phyloP scores from a whole-genome alignment of 768 basidiomycete species.

The Phylloporus rhodoxanthus region DNA sequence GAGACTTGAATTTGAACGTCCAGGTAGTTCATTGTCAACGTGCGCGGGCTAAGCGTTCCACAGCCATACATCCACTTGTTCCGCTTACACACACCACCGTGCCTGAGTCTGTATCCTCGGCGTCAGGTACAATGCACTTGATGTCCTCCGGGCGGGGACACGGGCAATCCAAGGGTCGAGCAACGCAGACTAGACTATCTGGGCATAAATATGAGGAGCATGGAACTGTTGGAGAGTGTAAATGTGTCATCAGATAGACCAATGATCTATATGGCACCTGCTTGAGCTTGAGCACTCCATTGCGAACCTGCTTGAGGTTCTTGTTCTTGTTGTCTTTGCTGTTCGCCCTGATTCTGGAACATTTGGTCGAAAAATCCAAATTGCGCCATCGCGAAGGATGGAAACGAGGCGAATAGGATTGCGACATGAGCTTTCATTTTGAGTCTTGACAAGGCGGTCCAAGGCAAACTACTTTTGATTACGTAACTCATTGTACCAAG shows the following conservation, averaged over 20 bases:
- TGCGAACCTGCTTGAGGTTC: conserved; percentile 44
- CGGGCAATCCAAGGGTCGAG: conserved; percentile 55
- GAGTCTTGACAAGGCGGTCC: not conserved
- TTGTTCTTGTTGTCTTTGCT: conserved; percentile 51
- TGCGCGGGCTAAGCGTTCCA: conserved; percentile 43
- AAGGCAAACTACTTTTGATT: not conserved
- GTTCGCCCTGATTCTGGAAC: conserved; percentile 50
- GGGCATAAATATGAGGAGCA: conserved; percentile 77
- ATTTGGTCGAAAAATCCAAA: conserved; percentile 77
- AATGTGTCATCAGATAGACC: not conserved
- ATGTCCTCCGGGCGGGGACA: conserved; percentile 73
- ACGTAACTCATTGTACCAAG: not conserved
- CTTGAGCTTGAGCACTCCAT: conserved; percentile 61
- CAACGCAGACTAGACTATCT: conserved; percentile 61
- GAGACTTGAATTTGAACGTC: not conserved
- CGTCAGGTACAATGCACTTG: conserved; percentile 70
- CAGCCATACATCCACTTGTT: conserved; percentile 51
- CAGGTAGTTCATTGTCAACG: conserved; percentile 9
- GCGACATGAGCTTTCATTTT: conserved; percentile 12
- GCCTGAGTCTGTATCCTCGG: conserved; percentile 41
- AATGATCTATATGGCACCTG: conserved; percentile 38
- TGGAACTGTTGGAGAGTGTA: conserved; percentile 42
- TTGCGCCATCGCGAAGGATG: conserved; percentile 48
- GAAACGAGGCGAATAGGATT: conserved; percentile 16
- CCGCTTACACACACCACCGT: conserved; percentile 72